These are phyloP conservation scores for Nakaseomyces sp. DNA, from an alignment of 1,139 yeast species.

Conservation along the genomic window DNA sequence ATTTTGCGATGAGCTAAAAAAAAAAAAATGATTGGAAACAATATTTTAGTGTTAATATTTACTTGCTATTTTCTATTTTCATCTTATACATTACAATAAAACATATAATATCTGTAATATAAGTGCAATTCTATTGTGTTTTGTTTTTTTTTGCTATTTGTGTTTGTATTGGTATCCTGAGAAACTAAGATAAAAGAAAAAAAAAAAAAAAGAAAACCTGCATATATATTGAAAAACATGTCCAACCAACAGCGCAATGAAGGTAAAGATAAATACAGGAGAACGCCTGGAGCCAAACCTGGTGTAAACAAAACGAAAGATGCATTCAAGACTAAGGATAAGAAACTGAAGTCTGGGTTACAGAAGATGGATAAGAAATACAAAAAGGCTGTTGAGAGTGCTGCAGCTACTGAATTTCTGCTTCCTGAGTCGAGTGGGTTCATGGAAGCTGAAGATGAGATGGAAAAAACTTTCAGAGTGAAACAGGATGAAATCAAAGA, in stretches of 20 bases:
- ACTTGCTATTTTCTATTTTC: no score
- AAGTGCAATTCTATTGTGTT: no score
- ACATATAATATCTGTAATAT: no score
- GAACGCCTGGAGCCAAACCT: conserved; percentile 15
- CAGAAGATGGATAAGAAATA: conserved; percentile 64
- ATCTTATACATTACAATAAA: no score
- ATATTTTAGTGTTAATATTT: no score
- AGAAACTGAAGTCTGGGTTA: conserved; percentile 55
- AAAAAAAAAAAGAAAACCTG: background rate
- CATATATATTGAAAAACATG: background rate
- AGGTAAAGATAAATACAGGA: background rate
- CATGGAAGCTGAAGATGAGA: conserved; percentile 78
- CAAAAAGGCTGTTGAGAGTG: conserved; percentile 67
- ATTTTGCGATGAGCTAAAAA: conserved; percentile 2
- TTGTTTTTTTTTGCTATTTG: background rate
- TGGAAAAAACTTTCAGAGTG: conserved; percentile 86
- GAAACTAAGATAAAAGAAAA: background rate
- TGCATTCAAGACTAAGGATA: conserved; percentile 38
- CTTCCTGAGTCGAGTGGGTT: conserved; percentile 78
- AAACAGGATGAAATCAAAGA: conserved; percentile 69
- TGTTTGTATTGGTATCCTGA: no score
- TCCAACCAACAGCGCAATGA: background rate
- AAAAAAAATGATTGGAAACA: no score
- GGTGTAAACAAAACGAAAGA: conserved; percentile 13
- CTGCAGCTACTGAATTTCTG: conserved; percentile 79